Conservation (phyloP, 169 alveolate genomes). For the Eimeria acervulina region DNA sequence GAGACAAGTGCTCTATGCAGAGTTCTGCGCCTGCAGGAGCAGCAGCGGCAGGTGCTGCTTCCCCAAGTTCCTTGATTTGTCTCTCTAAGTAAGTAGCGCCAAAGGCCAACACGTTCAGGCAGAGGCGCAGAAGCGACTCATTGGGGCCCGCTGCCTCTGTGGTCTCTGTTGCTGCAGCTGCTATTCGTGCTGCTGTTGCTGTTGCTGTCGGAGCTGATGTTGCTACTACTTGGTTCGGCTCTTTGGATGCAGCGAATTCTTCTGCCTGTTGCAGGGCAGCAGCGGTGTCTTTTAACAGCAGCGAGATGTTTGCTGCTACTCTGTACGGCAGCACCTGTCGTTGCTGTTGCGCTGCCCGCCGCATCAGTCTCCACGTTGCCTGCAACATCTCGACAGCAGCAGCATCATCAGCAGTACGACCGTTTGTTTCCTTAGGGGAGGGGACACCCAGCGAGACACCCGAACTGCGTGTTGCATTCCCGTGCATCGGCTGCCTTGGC, state of each 20-base stretch:
- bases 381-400: slow-evolving; percentile 12
- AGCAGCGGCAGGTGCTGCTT: slow-evolving; percentile 12
- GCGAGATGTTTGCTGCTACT: slow-evolving; percentile 29
- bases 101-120: slow-evolving; percentile 43
- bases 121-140: slow-evolving; percentile 40
- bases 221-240: not conserved
- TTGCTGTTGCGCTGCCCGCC: slow-evolving; percentile 66
- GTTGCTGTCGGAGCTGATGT: not conserved
- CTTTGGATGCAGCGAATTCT: not conserved
- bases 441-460: not conserved
- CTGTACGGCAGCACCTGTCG: slow-evolving; percentile 38
- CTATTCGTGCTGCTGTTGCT: not conserved
- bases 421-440: not conserved
- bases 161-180: not conserved
- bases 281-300: slow-evolving; percentile 14
- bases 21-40: not conserved
- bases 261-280: slow-evolving; percentile 16
- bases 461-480: not conserved
- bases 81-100: slow-evolving; percentile 27
- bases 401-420: slow-evolving; percentile 27
- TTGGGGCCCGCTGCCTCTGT: slow-evolving; percentile 21
- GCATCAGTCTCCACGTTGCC: slow-evolving; percentile 61
- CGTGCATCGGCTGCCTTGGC: not conserved
- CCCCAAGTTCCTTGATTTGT: not conserved
- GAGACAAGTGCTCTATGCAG: not conserved